phyloP scores from a whole-genome alignment of 495 filamentous ascomycete genomes.

The Astrothelium subdiscretum region DNA sequence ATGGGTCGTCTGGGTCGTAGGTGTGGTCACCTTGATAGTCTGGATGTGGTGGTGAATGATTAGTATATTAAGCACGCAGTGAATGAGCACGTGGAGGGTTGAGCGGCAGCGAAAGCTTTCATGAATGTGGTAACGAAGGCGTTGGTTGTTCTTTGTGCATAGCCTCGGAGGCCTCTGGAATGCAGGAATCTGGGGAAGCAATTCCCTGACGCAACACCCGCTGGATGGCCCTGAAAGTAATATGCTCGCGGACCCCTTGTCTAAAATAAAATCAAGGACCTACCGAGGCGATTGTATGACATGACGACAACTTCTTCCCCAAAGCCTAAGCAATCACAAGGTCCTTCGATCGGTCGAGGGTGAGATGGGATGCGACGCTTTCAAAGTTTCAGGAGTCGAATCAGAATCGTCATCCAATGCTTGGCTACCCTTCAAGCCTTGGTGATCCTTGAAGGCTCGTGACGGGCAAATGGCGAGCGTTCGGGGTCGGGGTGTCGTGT shows the following conservation, averaged over 20 bases:
- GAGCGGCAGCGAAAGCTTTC: background rate
- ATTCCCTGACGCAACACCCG: background rate
- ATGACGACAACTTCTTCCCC: slow-evolving; percentile 5
- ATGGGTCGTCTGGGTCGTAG: slow-evolving; percentile 43
- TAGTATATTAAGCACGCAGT: background rate
- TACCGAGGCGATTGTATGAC: slow-evolving; percentile 65
- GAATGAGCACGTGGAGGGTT: background rate
- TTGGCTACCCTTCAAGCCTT: background rate
- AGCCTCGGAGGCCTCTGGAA: background rate
- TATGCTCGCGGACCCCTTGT: background rate
- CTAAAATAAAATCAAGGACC: slow-evolving; percentile 29
- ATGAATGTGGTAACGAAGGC: background rate
- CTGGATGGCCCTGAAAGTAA: background rate
- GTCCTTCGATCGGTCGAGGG: background rate
- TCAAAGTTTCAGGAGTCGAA: background rate
- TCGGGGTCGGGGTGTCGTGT: background rate
- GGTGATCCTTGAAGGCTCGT: background rate
- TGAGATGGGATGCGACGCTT: background rate
- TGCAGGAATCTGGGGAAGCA: slow-evolving; percentile 9
- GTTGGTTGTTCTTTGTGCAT: background rate
- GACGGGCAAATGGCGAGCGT: background rate
- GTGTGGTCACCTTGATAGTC: slow-evolving; percentile 1
- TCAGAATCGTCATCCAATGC: background rate
- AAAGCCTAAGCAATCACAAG: background rate
- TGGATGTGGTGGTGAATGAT: background rate